Base-by-base conservation (phyloP, 2,329 filamentous ascomycete genomes). In the Arthroderma sp. region DNA sequence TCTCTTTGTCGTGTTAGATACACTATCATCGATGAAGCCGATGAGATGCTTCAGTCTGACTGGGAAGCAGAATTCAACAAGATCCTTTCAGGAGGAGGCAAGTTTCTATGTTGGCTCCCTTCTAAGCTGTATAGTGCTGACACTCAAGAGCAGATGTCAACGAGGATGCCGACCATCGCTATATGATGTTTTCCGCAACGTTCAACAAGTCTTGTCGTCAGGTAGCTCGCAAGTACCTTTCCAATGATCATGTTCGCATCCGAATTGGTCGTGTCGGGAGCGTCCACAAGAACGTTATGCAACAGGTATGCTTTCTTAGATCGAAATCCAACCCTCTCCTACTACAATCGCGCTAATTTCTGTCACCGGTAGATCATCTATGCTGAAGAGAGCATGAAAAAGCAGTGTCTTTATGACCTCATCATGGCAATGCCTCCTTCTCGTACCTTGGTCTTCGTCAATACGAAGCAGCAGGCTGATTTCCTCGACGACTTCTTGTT, bases 141-240 rank as follows among this genome's bases (percentile, higher is more conserved):
- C 31, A 27, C 22, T 10, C 6, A 29, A 9, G 10, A 43, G 30
- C 48, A 70, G 68, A 94, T 73, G 78, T 63, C 68, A 94, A 94
- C 49, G 78, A 83, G 46, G 86, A 82, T 55, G 75, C 71, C 5
- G 78, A 82, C 47, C 77, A 81, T 53, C 68, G 70, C 5, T 80
- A 77, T 61, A 73, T 94, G 65, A 82, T 98, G 68, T 96, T 96
- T 62, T 94, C 87, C 0, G 91, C 91, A 1, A 96, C 91, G 0
- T 96, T 98, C 64, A 86, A 88, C 36, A 87, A 83, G 66, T 69
- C 68, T 0, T 78, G 85, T 51, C 85, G 87, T 29, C 72, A 82
- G 27, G 67, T 96, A 9, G 89, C 88, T 7, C 79, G 77, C 47
- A 72, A 83, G 29, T 84, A 88, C 57, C 76, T 98, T 46, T 71